Base-by-base conservation (phyloP, 2,329 filamentous ascomycete species). In the Aspergillus udagawae region DNA sequence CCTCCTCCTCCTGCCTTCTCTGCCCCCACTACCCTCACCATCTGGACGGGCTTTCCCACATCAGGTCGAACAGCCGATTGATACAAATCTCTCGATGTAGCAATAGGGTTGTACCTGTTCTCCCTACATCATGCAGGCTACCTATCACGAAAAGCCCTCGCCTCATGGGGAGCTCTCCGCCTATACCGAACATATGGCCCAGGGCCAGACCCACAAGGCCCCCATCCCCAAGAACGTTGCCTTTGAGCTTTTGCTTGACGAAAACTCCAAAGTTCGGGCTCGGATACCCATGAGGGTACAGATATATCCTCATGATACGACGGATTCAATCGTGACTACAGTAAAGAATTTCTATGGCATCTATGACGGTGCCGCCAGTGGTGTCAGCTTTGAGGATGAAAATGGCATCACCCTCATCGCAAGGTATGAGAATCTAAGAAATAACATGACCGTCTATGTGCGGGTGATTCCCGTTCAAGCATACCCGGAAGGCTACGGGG, bases 341-440 rank as follows among this genome's bases (percentile, higher is more conserved):
- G 93, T 97, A 70, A 97, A 96, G 83, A 97, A 97, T 80, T 97
- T 97, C 79, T 97, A 96, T 73, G 94, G 94, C 60, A 83, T 99
- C 65, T 97, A 97, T 74, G 90, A 93, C 63, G 87, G 85, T 60
- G 83, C 85, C 65, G 86, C 85, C 65, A 88, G 88, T 72, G 92
- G 94, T 64, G 89, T 99, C 70, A 96, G 91, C 77, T 97, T 99
- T 70, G 93, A 97, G 77, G 93, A 97, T 74, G 86, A 90, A 63
- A 81, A 89, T 67, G 91, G 91, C 68, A 93, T 90, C 69, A 96
- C 90, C 60, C 85, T 99, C 70, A 97, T 99, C 75, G 92, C 93
- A 62, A 86, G 91, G 59, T 97, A 96, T 75, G 93, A 97, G 77
- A 99, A 99, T 80, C 92, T 99, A 71, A 83, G 84, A 66, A 87